These are phyloP conservation scores for Nymphaea colorata DNA, from an alignment of 164 flowering plant genomes.

Conservation along the genomic window DNA sequence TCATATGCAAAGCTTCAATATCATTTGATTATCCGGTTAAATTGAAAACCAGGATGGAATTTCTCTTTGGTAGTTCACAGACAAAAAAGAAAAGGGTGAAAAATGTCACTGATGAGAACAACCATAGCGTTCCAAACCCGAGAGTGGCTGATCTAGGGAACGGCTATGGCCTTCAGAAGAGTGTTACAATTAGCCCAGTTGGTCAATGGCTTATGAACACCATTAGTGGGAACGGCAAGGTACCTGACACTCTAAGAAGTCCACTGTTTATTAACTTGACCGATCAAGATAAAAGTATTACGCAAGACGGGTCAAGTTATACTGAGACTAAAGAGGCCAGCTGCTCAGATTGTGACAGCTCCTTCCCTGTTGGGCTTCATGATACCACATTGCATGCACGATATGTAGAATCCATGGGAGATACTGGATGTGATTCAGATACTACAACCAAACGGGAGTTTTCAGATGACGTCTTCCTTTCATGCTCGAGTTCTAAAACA, in stretches of 20 bases:
- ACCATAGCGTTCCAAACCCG: constrained; percentile 22
- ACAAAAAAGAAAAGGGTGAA: constrained; percentile 10
- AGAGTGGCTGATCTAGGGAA: constrained; percentile 11
- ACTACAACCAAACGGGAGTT: neutral
- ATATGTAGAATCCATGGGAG: constrained; percentile 13
- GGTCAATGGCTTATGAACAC: constrained; percentile 36
- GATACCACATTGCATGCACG: constrained; percentile 20
- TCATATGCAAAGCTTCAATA: constrained; percentile 13
- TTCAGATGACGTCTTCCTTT: constrained; percentile 22
- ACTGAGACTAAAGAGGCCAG: constrained; percentile 16
- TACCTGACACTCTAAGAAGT: constrained; percentile 33
- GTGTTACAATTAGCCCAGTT: constrained; percentile 17
- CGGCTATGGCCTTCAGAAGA: constrained; percentile 2
- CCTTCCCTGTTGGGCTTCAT: constrained; percentile 18
- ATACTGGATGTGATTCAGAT: constrained; percentile 15
- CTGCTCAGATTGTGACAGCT: constrained; percentile 18
- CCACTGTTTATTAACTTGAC: constrained; percentile 37
- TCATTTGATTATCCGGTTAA: constrained; percentile 21
- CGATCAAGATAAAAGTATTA: constrained; percentile 13
- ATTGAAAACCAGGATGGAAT: constrained; percentile 21
- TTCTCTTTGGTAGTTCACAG: constrained; percentile 17
- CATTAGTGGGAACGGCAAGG: constrained; percentile 33
- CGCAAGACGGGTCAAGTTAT: constrained; percentile 10
- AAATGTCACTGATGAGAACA: constrained; percentile 17
- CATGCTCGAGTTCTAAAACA: constrained; percentile 38